Evolutionary conservation across 345 rosid genomes (phyloP).

Genomic region (Gossypium stocksii): DNA sequence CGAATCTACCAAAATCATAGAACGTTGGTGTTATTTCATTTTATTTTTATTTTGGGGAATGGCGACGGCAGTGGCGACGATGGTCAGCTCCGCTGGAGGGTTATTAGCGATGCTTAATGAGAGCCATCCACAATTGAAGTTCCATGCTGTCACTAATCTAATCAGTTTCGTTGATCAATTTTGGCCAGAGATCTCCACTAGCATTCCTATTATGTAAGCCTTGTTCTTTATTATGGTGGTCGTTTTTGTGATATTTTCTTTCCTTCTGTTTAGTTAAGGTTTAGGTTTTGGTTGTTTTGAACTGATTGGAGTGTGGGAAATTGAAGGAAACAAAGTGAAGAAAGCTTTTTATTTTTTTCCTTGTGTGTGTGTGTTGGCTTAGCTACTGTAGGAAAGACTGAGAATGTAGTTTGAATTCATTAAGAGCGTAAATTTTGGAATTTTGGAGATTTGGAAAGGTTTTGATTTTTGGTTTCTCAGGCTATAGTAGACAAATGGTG

Average conservation of each 20-base stretch:
- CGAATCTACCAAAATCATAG: background rate
- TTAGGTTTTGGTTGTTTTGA: constrained; percentile 19
- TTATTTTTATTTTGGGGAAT: background rate
- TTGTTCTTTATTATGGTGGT: background rate
- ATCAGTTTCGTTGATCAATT: constrained; percentile 79
- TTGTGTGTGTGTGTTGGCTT: background rate
- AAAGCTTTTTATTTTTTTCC: background rate
- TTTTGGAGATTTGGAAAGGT: background rate
- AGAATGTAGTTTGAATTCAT: background rate
- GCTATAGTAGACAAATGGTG: background rate
- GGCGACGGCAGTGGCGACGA: constrained; percentile 49
- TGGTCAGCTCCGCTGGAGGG: constrained; percentile 94
- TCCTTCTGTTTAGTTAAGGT: background rate
- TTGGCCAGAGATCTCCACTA: constrained; percentile 99
- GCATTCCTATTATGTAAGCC: constrained; percentile 82
- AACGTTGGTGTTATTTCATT: background rate
- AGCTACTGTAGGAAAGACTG: background rate
- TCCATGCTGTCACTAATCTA: constrained; percentile 84
- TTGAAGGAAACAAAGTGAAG: constrained; percentile 5
- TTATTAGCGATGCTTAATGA: constrained; percentile 96
- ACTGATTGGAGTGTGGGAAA: constrained; percentile 9
- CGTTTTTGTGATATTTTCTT: background rate
- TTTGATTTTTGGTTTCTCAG: background rate
- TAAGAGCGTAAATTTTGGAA: background rate
- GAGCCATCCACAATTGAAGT: constrained; percentile 72